phyloP scores from a whole-genome alignment of 2,329 filamentous ascomycete genomes.

The Zarea fungicola region DNA sequence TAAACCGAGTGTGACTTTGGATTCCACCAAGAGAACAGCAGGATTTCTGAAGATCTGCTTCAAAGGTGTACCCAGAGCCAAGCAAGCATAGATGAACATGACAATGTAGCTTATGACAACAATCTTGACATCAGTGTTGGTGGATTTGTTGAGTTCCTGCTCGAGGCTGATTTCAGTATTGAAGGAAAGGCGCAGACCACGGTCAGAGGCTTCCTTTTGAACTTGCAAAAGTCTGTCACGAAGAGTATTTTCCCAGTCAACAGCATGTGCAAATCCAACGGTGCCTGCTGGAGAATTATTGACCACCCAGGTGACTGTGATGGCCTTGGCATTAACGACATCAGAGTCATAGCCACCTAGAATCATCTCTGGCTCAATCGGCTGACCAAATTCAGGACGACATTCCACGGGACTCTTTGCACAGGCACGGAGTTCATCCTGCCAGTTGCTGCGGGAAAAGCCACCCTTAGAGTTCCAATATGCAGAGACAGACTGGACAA shows the following conservation, averaged over 20 bases:
- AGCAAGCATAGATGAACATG: constrained; percentile 96
- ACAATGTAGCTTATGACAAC: constrained; percentile 94
- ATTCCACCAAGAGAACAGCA: constrained; percentile 80
- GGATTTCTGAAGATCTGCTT: constrained; percentile 77
- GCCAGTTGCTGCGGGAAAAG: constrained; percentile 54
- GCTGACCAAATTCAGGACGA: constrained; percentile 82
- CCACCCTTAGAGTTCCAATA: constrained; percentile 67
- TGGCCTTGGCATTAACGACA: constrained; percentile 67
- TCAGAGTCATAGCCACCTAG: constrained; percentile 73
- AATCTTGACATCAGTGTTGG: constrained; percentile 96
- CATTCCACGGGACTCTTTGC: constrained; percentile 77
- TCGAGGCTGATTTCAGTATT: constrained; percentile 93
- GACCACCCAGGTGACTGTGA: constrained; percentile 92
- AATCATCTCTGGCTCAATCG: constrained; percentile 78
- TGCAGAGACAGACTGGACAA: constrained; percentile 85
- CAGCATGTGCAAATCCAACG: constrained; percentile 63
- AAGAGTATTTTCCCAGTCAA: constrained; percentile 84
- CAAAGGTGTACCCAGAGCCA: constrained; percentile 83
- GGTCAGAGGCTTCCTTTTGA: constrained; percentile 70
- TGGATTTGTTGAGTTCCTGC: constrained; percentile 94
- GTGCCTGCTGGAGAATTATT: constrained; percentile 77
- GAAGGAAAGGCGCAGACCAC: constrained; percentile 85
- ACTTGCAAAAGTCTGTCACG: constrained; percentile 69
- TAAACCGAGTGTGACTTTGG: constrained; percentile 93
- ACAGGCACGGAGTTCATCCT: constrained; percentile 65